These are phyloP conservation scores for Arabidopsis lyrata DNA, from an alignment of 441 rosid species.

Conservation along the genomic window DNA sequence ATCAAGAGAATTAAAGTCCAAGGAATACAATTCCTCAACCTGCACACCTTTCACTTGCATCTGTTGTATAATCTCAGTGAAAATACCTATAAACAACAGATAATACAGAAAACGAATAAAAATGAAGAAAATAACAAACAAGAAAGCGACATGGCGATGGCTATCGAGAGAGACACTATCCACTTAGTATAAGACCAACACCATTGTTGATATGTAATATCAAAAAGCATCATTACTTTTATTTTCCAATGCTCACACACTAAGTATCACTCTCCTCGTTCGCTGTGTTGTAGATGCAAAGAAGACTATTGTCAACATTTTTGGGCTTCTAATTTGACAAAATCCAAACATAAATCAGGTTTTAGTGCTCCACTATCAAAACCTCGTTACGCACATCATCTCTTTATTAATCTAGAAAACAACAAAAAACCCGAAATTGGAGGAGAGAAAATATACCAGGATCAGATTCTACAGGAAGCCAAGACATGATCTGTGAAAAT, in stretches of 20 bases:
- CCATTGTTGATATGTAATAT: neutral
- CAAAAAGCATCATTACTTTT: neutral
- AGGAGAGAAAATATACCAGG: constrained; percentile 35
- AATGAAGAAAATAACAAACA: neutral
- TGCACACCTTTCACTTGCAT: constrained; percentile 51
- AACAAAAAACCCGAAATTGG: neutral
- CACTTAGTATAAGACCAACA: neutral
- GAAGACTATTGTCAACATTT: neutral
- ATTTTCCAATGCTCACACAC: neutral
- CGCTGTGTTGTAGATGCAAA: neutral
- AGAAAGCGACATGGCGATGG: neutral
- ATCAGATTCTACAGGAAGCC: constrained; percentile 49
- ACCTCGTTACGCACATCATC: neutral
- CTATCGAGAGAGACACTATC: constrained; percentile 2
- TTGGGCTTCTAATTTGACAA: neutral
- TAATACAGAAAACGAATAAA: neutral
- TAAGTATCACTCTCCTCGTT: neutral
- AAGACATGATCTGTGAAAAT: constrained; percentile 39
- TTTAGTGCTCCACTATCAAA: neutral
- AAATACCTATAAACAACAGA: constrained; percentile 17
- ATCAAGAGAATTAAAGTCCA: constrained; percentile 37
- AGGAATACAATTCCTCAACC: constrained; percentile 44
- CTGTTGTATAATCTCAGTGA: constrained; percentile 45
- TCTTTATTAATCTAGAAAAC: neutral
- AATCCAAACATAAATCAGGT: neutral